These are phyloP conservation scores for Pilatotrama ljubarskyi DNA, from an alignment of 768 basidiomycete genomes.

Conservation along the genomic window DNA sequence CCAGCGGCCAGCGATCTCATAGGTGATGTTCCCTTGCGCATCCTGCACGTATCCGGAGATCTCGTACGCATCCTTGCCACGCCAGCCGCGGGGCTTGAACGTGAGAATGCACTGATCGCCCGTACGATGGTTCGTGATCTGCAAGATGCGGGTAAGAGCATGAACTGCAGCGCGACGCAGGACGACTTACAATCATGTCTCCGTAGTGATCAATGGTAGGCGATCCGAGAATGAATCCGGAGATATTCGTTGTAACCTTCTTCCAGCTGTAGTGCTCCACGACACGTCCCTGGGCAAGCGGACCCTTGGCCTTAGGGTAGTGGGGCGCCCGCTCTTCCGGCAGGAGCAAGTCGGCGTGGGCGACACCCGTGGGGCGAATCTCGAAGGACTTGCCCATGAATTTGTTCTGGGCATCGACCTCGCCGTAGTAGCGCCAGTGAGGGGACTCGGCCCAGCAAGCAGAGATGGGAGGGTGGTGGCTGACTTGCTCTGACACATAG, in stretches of 20 bases:
- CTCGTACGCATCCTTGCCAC: conserved; percentile 88
- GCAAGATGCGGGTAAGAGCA: not conserved
- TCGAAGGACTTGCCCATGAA: conserved; percentile 97
- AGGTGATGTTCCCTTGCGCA: conserved; percentile 58
- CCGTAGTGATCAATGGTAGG: conserved; percentile 70
- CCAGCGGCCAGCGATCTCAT: conserved; percentile 96
- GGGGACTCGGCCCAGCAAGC: conserved; percentile 95
- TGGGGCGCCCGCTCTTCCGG: conserved; percentile 62
- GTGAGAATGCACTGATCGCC: conserved; percentile 84
- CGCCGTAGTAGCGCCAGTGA: conserved; percentile 87
- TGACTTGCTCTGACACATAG: conserved; percentile 95
- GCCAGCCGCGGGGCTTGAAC: conserved; percentile 96
- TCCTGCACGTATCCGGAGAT: conserved; percentile 85
- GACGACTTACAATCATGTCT: conserved; percentile 78
- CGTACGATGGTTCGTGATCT: conserved; percentile 90
- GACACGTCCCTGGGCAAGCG: conserved; percentile 50
- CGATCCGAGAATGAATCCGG: conserved; percentile 87
- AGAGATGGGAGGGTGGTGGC: conserved; percentile 95
- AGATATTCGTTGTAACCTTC: conserved; percentile 88
- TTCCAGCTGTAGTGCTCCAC: conserved; percentile 95
- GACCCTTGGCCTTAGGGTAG: conserved; percentile 59
- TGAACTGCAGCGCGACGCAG: not conserved
- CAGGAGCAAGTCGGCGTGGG: conserved; percentile 81
- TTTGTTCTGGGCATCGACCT: conserved; percentile 96
- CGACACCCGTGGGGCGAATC: conserved; percentile 93